phyloP scores from a whole-genome alignment of 495 filamentous ascomycete genomes.

The Oidiodendron maius region DNA sequence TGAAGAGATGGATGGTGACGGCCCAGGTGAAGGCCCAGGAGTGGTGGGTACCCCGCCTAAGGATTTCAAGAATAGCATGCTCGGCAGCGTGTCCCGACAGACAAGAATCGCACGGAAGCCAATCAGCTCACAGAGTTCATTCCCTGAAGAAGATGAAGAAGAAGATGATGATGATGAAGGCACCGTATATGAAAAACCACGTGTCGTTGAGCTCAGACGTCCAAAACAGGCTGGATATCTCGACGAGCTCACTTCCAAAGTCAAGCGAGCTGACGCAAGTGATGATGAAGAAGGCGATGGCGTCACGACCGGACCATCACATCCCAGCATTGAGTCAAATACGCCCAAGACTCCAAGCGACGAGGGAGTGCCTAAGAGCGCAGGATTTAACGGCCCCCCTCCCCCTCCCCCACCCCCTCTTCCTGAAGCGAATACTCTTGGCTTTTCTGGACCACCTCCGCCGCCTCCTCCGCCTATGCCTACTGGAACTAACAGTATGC shows the following conservation, averaged over 20 bases:
- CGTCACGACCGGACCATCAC: slow-evolving; percentile 70
- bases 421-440: slow-evolving; percentile 38
- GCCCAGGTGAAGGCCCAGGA: slow-evolving; percentile 44
- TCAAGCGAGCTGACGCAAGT: slow-evolving; percentile 64
- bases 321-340: slow-evolving; percentile 68
- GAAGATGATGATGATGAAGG: slow-evolving; percentile 35
- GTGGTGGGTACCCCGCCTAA: slow-evolving; percentile 29
- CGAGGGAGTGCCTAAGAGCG: slow-evolving; percentile 30
- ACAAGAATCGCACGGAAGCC: slow-evolving; percentile 57
- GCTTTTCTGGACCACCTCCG: slow-evolving; percentile 40
- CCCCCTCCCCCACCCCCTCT: slow-evolving; percentile 49
- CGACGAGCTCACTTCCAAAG: slow-evolving; percentile 70
- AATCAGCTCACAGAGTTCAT: slow-evolving; percentile 32
- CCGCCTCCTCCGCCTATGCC: slow-evolving; percentile 34
- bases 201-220: slow-evolving; percentile 60
- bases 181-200: slow-evolving; percentile 58
- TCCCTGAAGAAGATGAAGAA: slow-evolving; percentile 38
- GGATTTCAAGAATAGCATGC: slow-evolving; percentile 45
- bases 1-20: slow-evolving; percentile 85
- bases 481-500: slow-evolving; percentile 39
- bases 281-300: slow-evolving; percentile 69
- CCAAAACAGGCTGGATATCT: slow-evolving; percentile 75
- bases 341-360: slow-evolving; percentile 67
- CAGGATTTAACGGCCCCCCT: slow-evolving; percentile 35
- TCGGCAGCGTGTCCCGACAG: slow-evolving; percentile 57